Base-by-base conservation (phyloP, 2,329 filamentous ascomycete genomes). In the Clonostachys rosea region DNA sequence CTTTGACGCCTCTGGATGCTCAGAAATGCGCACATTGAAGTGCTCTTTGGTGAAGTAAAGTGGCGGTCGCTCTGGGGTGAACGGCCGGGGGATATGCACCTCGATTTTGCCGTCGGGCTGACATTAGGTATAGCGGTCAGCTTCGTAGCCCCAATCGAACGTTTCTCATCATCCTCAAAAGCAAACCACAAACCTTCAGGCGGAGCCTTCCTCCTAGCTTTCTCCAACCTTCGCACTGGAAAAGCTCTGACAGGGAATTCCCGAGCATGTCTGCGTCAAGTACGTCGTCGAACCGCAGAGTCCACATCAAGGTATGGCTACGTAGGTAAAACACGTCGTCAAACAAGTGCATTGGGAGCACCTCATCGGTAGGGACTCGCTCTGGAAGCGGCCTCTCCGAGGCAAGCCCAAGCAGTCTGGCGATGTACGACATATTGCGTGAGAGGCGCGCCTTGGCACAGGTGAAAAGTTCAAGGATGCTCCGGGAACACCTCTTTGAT, bases 21-120 rank as follows among this genome's bases (percentile, higher is more conserved):
- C 62, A 3, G 51, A 46, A 14, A 76, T 63, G 16, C 50, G 47
- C 13, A 61, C 58, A 34, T 64, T 57, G 49, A 70, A 59, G 6
- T 51, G 50, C 2, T 56, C 58, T 36, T 69, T 67, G 2, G 66
- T 66, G 52, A 64, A 75, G 13, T 57, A 54, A 5, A 75, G 56
- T 0, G 67, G 64, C 1, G 70, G 74, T 8, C 59, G 53, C 12
- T 58, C 52, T 1, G 50, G 24, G 5, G 57, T 59, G 46, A 64
- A 65, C 9, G 50, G 34, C 24, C 49, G 36, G 3, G 63, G 63
- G 6, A 63, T 54, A 45, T 65, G 62, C 4, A 63, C 50, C 45
- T 64, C 60, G 11, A 64, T 50, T 44, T 54, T 54, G n/a, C 54
- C 56, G 3, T 57, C 44, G 7, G n/a, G 8, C 12, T 34, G 20